Conservation (phyloP, 2,329 filamentous ascomycete genomes). For the Trichoderma brevicompactum region DNA sequence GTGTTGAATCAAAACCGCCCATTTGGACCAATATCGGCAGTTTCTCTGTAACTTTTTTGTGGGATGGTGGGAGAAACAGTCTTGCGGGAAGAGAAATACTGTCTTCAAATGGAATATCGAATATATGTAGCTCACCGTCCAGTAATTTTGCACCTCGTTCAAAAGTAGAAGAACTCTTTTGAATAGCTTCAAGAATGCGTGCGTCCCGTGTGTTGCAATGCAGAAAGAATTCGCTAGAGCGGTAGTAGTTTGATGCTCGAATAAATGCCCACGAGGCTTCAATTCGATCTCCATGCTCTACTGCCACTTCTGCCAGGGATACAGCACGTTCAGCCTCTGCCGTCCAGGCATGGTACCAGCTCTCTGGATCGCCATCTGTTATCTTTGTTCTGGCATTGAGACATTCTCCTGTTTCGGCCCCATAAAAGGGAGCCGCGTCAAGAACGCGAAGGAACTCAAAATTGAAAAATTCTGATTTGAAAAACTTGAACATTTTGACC, state of each 20-base stretch:
- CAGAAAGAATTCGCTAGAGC: constrained; percentile 43
- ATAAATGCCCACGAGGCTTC: constrained; percentile 45
- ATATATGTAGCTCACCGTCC: constrained; percentile 36
- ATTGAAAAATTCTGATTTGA: constrained; percentile 45
- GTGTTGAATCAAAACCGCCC: constrained; percentile 44
- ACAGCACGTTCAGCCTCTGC: constrained; percentile 37
- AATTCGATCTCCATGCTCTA: constrained; percentile 36
- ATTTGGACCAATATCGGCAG: constrained; percentile 43
- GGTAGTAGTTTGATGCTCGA: constrained; percentile 47
- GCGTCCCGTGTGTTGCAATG: constrained; percentile 34
- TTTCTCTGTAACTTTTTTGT: constrained; percentile 35
- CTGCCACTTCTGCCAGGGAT: neutral
- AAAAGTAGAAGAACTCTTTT: constrained; percentile 36
- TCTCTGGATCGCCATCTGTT: constrained; percentile 44
- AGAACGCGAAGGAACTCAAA: constrained; percentile 46
- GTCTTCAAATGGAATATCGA: constrained; percentile 48
- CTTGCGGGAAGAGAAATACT: constrained; percentile 42
- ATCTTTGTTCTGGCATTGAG: constrained; percentile 42
- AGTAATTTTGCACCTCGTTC: constrained; percentile 37
- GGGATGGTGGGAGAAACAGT: constrained; percentile 42
- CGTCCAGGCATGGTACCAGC: constrained; percentile 46
- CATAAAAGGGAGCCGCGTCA: neutral
- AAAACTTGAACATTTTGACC: constrained; percentile 40
- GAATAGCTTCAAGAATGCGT: constrained; percentile 37
- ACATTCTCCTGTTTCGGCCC: constrained; percentile 37